Conservation (phyloP, 805 yeast species). For the Candida sphagnicola region DNA sequence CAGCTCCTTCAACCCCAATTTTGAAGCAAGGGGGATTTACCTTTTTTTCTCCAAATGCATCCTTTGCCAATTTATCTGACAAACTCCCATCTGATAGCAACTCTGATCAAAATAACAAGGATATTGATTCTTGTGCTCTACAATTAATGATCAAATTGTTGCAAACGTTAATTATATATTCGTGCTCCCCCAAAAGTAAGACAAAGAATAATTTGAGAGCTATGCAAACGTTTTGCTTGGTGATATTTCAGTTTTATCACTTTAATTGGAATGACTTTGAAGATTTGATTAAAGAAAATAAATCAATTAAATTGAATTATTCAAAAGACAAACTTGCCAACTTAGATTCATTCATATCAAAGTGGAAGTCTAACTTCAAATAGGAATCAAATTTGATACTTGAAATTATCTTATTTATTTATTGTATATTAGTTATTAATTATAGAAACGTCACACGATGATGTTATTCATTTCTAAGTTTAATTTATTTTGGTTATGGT, state of each 20-base stretch:
- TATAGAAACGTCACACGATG: neutral
- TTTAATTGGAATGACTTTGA: slow-evolving; percentile 36
- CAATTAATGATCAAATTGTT: slow-evolving; percentile 29
- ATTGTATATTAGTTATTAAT: neutral
- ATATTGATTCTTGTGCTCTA: slow-evolving; percentile 23
- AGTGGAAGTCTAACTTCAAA: slow-evolving; percentile 30
- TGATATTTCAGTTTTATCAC: slow-evolving; percentile 36
- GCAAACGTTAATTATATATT: slow-evolving; percentile 30
- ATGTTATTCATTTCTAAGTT: slow-evolving; percentile 1
- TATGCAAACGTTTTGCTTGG: slow-evolving; percentile 28
- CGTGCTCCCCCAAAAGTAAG: slow-evolving; percentile 29
- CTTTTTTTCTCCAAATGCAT: slow-evolving; percentile 3
- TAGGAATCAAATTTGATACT: neutral
- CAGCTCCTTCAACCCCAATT: slow-evolving; percentile 43
- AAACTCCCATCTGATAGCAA: neutral
- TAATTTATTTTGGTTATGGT: neutral
- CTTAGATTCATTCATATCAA: slow-evolving; percentile 33
- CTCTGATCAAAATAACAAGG: neutral
- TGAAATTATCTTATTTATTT: neutral
- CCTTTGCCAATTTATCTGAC: slow-evolving; percentile 1
- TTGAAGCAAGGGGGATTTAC: slow-evolving; percentile 6
- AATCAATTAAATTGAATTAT: slow-evolving; percentile 36
- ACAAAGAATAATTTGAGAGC: slow-evolving; percentile 25
- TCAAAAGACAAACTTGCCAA: slow-evolving; percentile 28
- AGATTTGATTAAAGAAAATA: slow-evolving; percentile 30